These are phyloP conservation scores for Actinidia arguta DNA, from an alignment of 179 eudicot genomes.

Conservation along the genomic window DNA sequence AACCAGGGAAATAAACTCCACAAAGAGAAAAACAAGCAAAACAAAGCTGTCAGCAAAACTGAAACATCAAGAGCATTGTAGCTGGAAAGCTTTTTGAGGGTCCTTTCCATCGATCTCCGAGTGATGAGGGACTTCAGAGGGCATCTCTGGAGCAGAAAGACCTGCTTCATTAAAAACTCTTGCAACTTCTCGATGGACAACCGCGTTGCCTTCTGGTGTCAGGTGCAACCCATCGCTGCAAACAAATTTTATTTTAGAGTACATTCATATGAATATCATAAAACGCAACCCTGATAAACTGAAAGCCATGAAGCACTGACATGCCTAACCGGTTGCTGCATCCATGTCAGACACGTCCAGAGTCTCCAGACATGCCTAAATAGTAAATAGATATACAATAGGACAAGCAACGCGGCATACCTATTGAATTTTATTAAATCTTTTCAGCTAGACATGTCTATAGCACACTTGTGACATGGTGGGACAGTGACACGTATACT, in stretches of 20 bases:
- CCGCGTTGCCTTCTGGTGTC: conserved; percentile 81
- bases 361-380: too few species aligned
- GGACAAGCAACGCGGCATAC: too few species aligned
- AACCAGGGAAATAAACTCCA: neutral
- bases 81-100: conserved; percentile 69
- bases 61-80: conserved; percentile 37
- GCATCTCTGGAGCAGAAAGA: conserved; percentile 64
- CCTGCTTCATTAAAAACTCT: conserved; percentile 58
- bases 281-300: neutral
- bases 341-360: too few species aligned
- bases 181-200: conserved; percentile 69
- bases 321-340: too few species aligned
- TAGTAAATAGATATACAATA: too few species aligned
- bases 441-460: too few species aligned
- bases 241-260: conserved; percentile 3
- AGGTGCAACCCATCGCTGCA: conserved; percentile 89
- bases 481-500: too few species aligned
- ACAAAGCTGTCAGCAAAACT: neutral
- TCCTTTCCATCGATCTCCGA: conserved; percentile 63
- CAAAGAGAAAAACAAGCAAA: neutral
- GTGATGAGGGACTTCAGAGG: conserved; percentile 88
- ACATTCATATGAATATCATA: neutral
- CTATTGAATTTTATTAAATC: too few species aligned
- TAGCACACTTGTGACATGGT: too few species aligned
- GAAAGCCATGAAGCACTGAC: neutral